These are phyloP conservation scores for Xerocomus spinulosus DNA, from an alignment of 768 basidiomycete genomes.

Conservation along the genomic window DNA sequence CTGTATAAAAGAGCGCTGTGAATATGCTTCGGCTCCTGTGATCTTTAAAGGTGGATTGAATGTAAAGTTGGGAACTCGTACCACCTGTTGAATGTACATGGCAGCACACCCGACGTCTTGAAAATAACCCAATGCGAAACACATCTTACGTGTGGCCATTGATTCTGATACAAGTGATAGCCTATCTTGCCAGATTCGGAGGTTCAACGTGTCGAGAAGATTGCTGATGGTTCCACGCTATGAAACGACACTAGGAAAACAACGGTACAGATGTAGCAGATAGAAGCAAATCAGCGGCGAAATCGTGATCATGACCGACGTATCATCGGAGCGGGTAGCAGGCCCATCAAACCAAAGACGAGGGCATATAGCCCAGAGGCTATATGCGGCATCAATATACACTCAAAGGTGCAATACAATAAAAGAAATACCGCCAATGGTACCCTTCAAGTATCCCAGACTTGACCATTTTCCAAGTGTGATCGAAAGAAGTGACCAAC, in stretches of 20 bases:
- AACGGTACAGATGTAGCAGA: constrained; percentile 17
- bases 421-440: constrained; percentile 51
- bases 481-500: constrained; percentile 59
- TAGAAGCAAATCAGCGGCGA: constrained; percentile 5
- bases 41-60: too few relatives aligned
- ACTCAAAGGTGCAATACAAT: background rate
- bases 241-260: too few relatives aligned
- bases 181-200: too few relatives aligned
- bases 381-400: constrained; percentile 25
- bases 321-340: constrained; percentile 61
- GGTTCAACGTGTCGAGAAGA: too few relatives aligned
- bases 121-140: too few relatives aligned
- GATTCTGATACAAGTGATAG: too few relatives aligned
- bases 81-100: too few relatives aligned
- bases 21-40: background rate
- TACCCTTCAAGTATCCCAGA: constrained; percentile 60
- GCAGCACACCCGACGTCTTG: too few relatives aligned
- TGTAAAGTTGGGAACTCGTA: too few relatives aligned
- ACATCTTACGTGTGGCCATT: too few relatives aligned
- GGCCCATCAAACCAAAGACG: constrained; percentile 68
- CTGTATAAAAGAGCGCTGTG: background rate
- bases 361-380: constrained; percentile 68
- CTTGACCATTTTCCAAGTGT: constrained; percentile 65
- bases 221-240: too few relatives aligned
- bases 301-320: constrained; percentile 40